Base-by-base conservation (phyloP, 495 filamentous ascomycete genomes). In the Neurospora sp. region DNA sequence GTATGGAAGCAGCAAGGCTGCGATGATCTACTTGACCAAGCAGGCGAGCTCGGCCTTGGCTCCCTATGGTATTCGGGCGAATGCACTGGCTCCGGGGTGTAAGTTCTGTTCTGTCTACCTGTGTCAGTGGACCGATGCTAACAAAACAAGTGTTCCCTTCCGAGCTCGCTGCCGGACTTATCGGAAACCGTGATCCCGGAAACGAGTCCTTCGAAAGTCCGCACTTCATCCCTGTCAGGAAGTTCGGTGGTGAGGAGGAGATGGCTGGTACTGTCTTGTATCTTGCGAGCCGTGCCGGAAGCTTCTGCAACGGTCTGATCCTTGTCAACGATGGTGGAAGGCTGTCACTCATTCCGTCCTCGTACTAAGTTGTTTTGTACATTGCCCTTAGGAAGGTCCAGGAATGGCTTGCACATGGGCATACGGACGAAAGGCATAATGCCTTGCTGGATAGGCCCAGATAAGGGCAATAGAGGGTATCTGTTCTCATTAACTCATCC, bases 41-140 rank as follows among this genome's bases (percentile, higher is more conserved):
- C 82, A 87, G 74, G 80, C 91, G 65, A 82, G 87, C 16, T 88
- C 85, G 0, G 78, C 73, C 37, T 81, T 91, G 53, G 83, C 82
- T 12, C 81, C 83, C 45, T 89, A 87, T 69, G 79, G 83, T 39
- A 91, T 93, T 40, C 82, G 84, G 22, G 83, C 85, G 48, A 92
- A 92, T 82, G 87, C 88, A 0, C 82, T 92, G 65, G 87, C 89
- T 18, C 90, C 91, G 31, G 91, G 91, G 7, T 80, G 90, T 81
- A 59, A 79, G 79, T 78, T 35, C 18, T 38, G 12, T 8, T 35
- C 48, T 18, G 7, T 42, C n/a, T 12, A 38, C 3, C 3, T 35
- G n/a, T 18, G 7, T 4, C 3, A 38, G 68, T 14, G 31, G 31
- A 18, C n/a, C 3, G 68, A 18, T 31, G 42, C 48, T 35, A 12